Percentiles rank a stretch among this genome's conserved stretches.
Evolutionary conservation across 306 rosid species (phyloP).

Genomic region (Boehmeria nivea): DNA sequence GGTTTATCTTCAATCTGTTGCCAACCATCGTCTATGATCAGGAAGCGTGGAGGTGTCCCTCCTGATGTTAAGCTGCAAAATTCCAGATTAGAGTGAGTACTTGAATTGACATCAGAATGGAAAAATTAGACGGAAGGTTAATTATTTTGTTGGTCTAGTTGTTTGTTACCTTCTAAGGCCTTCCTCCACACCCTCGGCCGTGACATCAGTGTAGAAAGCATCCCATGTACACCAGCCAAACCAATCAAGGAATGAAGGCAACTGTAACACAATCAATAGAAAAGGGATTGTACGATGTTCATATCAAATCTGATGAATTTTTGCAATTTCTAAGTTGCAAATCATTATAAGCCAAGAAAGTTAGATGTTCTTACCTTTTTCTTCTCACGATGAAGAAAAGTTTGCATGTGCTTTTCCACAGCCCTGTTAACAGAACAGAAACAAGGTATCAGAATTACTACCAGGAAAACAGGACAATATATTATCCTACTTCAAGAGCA

Average conservation of each 20-base stretch:
- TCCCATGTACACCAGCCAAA: slow-evolving; percentile 99
- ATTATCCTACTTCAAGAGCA: too few species aligned
- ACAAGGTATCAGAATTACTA: too few species aligned
- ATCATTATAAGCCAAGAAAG: not conserved
- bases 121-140: not conserved
- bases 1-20: slow-evolving; percentile 80
- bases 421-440: slow-evolving; percentile 57
- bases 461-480: too few species aligned
- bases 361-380: slow-evolving; percentile 48
- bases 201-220: slow-evolving; percentile 95
- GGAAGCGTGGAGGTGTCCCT: slow-evolving; percentile 82
- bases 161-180: slow-evolving; percentile 73
- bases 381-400: slow-evolving; percentile 87
- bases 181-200: slow-evolving; percentile 84
- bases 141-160: not conserved
- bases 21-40: slow-evolving; percentile 98
- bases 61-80: slow-evolving; percentile 70
- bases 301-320: not conserved
- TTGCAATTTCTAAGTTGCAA: not conserved
- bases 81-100: slow-evolving; percentile 19
- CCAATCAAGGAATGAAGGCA: slow-evolving; percentile 84
- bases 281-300: slow-evolving; percentile 22
- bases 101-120: not conserved
- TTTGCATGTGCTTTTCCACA: slow-evolving; percentile 75
- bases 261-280: slow-evolving; percentile 38